Base-by-base conservation (phyloP, 2,329 filamentous ascomycete genomes). In the Aspergillus fumigatus region DNA sequence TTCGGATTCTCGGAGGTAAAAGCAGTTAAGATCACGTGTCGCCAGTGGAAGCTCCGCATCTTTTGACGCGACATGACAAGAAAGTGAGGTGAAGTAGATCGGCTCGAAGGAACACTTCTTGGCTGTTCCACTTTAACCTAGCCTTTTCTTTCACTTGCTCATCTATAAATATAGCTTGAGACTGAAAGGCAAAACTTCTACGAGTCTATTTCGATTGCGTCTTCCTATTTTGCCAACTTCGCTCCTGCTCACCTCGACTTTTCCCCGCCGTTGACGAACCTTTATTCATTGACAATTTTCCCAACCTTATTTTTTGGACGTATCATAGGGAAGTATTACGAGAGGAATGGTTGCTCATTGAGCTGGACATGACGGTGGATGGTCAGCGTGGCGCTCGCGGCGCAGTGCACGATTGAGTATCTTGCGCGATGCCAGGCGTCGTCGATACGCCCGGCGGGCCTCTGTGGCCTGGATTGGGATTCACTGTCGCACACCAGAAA, bases 401-500 rank as follows among this genome's bases (percentile, higher is more conserved):
- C 73, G 73, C 73, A 68, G 62, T 66, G 61, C 62, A 66, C 63
- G 63, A 71, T 62, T 74, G 65, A 73, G 68, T 62, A 66, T 63
- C 54, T 60, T 63, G 65, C 67, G 67, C 65, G 59, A 75, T 75
- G 73, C 73, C 73, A 57, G 72, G 73, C 62, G 66, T 74, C 59
- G 67, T 75, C 53, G 73, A 75, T 55, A 67, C 66, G 55, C 64
- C 66, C 41, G 60, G 62, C 49, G 66, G 64, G 53, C 64, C 69
- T 54, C 59, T 59, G 56, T 67, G 66, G 64, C 63, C 67, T 51
- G 67, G 66, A 29, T 65, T 71, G 58, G 77, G 77, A 40, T 86
- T 82, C 67, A 79, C 79, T 50, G 79, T 97, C 56, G 82, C 90
- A 54, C 88, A 92, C 75, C 93, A 97, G 76, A 89, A 90, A 71